Evolutionary conservation across 1,139 yeast species (phyloP), one percentile per base, ranked within the genome.

Genomic region (Pichia sp.): DNA sequence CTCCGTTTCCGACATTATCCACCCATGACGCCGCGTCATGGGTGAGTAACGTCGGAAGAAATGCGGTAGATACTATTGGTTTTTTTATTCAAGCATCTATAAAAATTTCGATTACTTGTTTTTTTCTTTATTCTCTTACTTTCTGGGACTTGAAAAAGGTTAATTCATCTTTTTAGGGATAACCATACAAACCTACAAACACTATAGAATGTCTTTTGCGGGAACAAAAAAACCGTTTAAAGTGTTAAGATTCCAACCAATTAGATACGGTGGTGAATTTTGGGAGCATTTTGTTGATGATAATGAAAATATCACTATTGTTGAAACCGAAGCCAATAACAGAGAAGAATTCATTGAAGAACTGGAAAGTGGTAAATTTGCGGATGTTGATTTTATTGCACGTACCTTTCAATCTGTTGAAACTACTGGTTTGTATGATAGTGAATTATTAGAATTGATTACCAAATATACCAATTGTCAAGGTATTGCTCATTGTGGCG

Each of bases 401-500:
- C 56, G 70, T 38, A 65, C 61, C 13, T 56, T 53, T 35, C 60
- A 57, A 38, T 53, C 59, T 38, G 59, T 65, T 14, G 44, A 45
- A 15, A 55, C 61, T 44, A 82, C 91, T 1, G 97, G 96, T 3
- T 63, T 79, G 40, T 79, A 86, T 54, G 95, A 88, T 57, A 76
- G 70, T 37, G 95, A 87, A 52, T 61, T 89, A 49, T 72, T 81
- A 20, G 55, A 61, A 13, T 63, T 65, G 24, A 65, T 91, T 45
- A 94, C 94, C 2, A 29, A 36, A 22, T 28, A 48, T 36, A 49
- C 67, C 1, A 57, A 78, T 1, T 71, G 88, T 25, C 74, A 76
- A 52, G 72, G 78, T 13, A 69, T 91, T 18, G 71, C 84, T 51
- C 95, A 87, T 62, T 72, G 76, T 51, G 96, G 96, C 42, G 97